Evolutionary conservation across 176 grass and related monocot genomes (phyloP).

Genomic region (Aegilops speltoides): DNA sequence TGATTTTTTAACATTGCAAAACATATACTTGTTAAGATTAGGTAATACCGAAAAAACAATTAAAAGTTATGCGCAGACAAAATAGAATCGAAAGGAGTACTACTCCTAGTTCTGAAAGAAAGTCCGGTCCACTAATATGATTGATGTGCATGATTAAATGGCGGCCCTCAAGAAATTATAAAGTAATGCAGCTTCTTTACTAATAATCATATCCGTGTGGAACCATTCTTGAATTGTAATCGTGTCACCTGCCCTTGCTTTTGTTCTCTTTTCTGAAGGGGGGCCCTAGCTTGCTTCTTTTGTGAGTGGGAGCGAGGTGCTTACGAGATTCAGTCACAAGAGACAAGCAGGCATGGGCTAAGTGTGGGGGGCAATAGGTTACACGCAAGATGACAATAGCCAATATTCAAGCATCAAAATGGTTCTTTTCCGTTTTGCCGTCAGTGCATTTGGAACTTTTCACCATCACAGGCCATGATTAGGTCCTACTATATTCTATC

Average conservation of each 20-base stretch:
- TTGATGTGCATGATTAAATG: slow-evolving; percentile 8
- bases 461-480: slow-evolving; percentile 42
- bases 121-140: background rate
- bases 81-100: too few relatives aligned
- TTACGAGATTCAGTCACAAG: slow-evolving; percentile 18
- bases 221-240: background rate
- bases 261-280: background rate
- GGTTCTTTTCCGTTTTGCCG: background rate
- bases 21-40: too few relatives aligned
- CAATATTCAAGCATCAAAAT: slow-evolving; percentile 25
- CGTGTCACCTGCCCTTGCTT: background rate
- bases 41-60: too few relatives aligned
- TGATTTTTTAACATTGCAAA: too few relatives aligned
- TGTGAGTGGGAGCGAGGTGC: slow-evolving; percentile 2
- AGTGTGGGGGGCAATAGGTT: slow-evolving; percentile 23
- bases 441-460: slow-evolving; percentile 31
- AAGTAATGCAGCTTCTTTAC: background rate
- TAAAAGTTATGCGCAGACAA: too few relatives aligned
- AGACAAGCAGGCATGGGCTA: slow-evolving; percentile 47
- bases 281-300: background rate
- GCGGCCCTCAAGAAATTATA: background rate
- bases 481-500: slow-evolving; percentile 31
- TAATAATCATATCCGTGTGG: background rate
- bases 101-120: slow-evolving; percentile 14
- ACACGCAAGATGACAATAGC: slow-evolving; percentile 10